Base-by-base conservation (phyloP, 257 asterid species). In the Lithospermum erythrorhizon region DNA sequence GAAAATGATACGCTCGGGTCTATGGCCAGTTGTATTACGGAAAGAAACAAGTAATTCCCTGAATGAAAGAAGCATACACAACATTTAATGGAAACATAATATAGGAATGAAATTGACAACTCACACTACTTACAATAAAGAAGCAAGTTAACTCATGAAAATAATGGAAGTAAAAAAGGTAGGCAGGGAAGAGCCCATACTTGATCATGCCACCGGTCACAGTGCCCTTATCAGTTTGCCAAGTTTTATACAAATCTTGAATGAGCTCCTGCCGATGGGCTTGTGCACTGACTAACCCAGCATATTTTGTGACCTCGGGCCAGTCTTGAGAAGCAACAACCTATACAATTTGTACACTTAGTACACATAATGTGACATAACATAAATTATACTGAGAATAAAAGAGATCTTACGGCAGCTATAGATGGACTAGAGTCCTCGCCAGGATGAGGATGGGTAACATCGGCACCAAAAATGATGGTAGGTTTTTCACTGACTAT, bases 301-400 rank as follows among this genome's bases (percentile, higher is more conserved):
- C 97, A 65, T 93, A 93, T 55, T 93, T 88, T 0, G 98, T 89
- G 49, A 93, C 82, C 66, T 89, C 95, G 0, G 98, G 98, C 97
- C 97, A 93, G 75, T 93, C 98, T 74, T 88, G 97, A 21, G 98
- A 93, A n/a, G 98, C 98, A 58, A 93, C 98, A 58, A 93, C 98
- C 98, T 93, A 78, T 23, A 64, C 29, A 20, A 9, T 62, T 54
- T 70, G 20, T 27, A 10, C 3, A 9, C 37, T 57, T 19, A 29
- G 45, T 17, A 15, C 21, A 11, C 24, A 17, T 2, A 66, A 62
- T 3, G 18, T 10, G 16, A 10, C 29, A 25, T 4, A 35, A 35
- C 47, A 35, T 9, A 21, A 61, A 2, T 6, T 57, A 64, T 23
- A 47, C 6, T 1, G 52, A 21, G 21, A 56, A 55, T 29, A 5